phyloP scores from a whole-genome alignment of 2,329 filamentous ascomycete species.

The Blumeriella jaapii region DNA sequence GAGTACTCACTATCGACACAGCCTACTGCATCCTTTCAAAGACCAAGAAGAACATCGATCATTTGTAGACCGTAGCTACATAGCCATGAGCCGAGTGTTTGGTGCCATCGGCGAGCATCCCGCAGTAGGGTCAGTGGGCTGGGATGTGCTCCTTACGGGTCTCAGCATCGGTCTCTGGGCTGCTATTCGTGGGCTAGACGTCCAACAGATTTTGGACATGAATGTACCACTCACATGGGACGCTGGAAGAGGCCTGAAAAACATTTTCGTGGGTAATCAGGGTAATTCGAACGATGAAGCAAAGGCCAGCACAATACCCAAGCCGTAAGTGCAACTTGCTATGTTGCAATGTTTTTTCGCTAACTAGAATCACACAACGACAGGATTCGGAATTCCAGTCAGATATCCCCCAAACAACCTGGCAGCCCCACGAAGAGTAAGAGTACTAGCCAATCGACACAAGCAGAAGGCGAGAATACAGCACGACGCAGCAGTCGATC shows the following conservation, averaged over 20 bases:
- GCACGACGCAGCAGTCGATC: background rate
- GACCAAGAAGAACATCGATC: slow-evolving; percentile 35
- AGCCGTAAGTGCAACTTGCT: no score
- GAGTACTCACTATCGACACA: slow-evolving; percentile 38
- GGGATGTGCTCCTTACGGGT: slow-evolving; percentile 46
- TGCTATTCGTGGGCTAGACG: slow-evolving; percentile 40
- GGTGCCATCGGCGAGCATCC: slow-evolving; percentile 46
- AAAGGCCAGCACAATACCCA: no score
- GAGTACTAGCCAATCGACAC: background rate
- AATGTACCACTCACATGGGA: slow-evolving; percentile 26
- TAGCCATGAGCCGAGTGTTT: slow-evolving; percentile 35
- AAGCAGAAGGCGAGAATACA: background rate
- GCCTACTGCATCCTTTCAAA: slow-evolving; percentile 32
- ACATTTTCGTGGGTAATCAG: slow-evolving; percentile 3
- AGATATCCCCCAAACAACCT: background rate
- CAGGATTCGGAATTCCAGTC: no score
- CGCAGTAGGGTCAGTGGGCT: slow-evolving; percentile 42
- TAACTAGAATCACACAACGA: no score
- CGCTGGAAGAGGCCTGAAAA: slow-evolving; percentile 1
- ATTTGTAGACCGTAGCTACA: slow-evolving; percentile 35
- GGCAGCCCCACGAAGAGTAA: background rate
- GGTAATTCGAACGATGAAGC: no score
- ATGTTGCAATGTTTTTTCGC: no score
- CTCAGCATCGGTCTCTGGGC: slow-evolving; percentile 45
- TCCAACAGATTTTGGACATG: slow-evolving; percentile 36